phyloP scores from a whole-genome alignment of 495 filamentous ascomycete species.

The Neurospora tetrasperma region DNA sequence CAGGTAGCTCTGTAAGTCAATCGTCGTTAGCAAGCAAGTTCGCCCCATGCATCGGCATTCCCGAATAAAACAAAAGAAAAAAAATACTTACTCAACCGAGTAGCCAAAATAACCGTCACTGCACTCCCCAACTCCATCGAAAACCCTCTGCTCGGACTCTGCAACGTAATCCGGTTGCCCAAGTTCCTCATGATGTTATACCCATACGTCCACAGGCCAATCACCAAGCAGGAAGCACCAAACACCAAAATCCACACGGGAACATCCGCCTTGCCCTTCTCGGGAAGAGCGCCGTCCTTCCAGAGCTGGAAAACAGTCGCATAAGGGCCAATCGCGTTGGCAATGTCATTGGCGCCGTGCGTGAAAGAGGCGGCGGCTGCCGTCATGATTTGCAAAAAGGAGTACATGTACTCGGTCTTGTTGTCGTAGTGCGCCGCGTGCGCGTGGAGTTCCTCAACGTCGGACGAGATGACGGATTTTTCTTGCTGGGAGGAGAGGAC shows the following conservation, averaged over 20 bases:
- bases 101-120: conserved; percentile 58
- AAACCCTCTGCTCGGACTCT: conserved; percentile 58
- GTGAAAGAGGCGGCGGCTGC: conserved; percentile 65
- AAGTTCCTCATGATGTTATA: conserved; percentile 62
- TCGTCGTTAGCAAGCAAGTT: background rate
- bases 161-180: conserved; percentile 59
- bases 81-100: conserved; percentile 35
- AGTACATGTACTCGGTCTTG: conserved; percentile 65
- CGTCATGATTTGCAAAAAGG: conserved; percentile 62
- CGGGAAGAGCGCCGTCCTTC: conserved; percentile 35
- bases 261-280: conserved; percentile 45
- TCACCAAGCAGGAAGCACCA: conserved; percentile 44
- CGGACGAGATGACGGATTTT: conserved; percentile 28
- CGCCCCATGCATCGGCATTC: background rate
- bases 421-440: conserved; percentile 60
- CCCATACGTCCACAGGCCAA: conserved; percentile 62
- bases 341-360: conserved; percentile 71
- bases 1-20: conserved; percentile 31
- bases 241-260: conserved; percentile 59
- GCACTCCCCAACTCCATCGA: conserved; percentile 60
- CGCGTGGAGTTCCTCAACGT: conserved; percentile 47
- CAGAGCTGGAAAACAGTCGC: conserved; percentile 60
- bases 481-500: conserved; percentile 38
- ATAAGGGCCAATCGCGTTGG: conserved; percentile 65
- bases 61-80: background rate